Percentiles rank a stretch among this genome's conserved stretches.
Conservation (phyloP, 169 alveolate genomes). For the Miamiensis avidus region DNA sequence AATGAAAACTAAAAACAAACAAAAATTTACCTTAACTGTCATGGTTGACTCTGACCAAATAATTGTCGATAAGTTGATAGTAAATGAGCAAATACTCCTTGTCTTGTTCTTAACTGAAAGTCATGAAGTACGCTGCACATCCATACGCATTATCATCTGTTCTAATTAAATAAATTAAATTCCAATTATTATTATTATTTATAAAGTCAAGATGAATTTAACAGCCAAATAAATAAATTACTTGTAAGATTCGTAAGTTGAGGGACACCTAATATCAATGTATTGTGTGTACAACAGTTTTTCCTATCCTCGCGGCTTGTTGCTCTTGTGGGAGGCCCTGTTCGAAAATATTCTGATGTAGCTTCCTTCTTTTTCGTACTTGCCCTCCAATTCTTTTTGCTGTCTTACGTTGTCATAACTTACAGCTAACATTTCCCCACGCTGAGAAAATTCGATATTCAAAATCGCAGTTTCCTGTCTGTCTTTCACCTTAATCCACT, state of each 20-base stretch:
- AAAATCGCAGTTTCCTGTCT: constrained; percentile 60
- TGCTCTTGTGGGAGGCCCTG: constrained; percentile 38
- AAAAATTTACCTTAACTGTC: constrained; percentile 31
- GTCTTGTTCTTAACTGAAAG: constrained; percentile 30
- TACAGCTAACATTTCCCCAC: constrained; percentile 80
- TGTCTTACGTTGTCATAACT: constrained; percentile 71
- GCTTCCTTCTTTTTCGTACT: constrained; percentile 47
- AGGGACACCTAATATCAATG: constrained; percentile 55
- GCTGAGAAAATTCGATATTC: constrained; percentile 57
- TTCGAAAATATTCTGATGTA: constrained; percentile 31
- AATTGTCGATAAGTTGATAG: constrained; percentile 37
- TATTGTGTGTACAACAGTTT: constrained; percentile 43
- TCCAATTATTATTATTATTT: not conserved
- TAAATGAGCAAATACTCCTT: constrained; percentile 37
- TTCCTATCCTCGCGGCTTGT: constrained; percentile 40
- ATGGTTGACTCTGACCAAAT: constrained; percentile 37
- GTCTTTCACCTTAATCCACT: constrained; percentile 44
- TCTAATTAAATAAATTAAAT: not conserved
- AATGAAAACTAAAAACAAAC: too few species aligned
- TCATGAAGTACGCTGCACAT: constrained; percentile 47
- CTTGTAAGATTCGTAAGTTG: constrained; percentile 28
- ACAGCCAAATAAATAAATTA: not conserved
- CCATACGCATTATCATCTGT: constrained; percentile 25
- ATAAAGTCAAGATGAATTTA: constrained; percentile 2
- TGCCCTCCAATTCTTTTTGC: constrained; percentile 46